These are phyloP conservation scores for Yamadazyma atmosphaerica DNA, from an alignment of 1,139 yeast species.

Conservation along the genomic window DNA sequence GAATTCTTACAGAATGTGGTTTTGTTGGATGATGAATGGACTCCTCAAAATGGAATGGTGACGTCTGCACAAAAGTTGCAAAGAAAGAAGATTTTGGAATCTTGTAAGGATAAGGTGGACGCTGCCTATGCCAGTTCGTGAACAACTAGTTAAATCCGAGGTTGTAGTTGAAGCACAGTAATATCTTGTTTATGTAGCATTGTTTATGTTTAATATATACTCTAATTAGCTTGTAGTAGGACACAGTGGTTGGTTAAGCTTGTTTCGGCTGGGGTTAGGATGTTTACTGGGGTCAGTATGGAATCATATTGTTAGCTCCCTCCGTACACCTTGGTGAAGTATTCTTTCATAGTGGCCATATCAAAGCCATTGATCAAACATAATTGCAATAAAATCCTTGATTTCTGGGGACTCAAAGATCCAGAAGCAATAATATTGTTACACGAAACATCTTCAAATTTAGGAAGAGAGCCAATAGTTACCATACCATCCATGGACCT, in stretches of 20 bases:
- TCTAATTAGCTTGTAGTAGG: too few relatives aligned
- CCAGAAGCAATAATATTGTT: constrained; percentile 56
- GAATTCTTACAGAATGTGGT: constrained; percentile 82
- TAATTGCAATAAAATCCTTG: constrained; percentile 59
- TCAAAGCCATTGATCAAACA: constrained; percentile 49
- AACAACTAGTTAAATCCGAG: too few relatives aligned
- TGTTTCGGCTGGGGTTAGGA: too few relatives aligned
- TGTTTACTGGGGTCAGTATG: too few relatives aligned
- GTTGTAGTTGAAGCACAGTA: too few relatives aligned
- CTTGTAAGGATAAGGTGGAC: constrained; percentile 60
- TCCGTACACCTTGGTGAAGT: constrained; percentile 45
- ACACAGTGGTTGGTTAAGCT: too few relatives aligned
- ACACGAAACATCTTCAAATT: constrained; percentile 17
- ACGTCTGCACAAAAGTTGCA: constrained; percentile 96
- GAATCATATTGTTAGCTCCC: constrained; percentile 11
- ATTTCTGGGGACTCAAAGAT: constrained; percentile 66
- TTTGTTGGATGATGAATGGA: constrained; percentile 90
- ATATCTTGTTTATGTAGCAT: too few relatives aligned
- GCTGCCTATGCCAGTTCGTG: constrained; percentile 39
- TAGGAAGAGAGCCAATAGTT: constrained; percentile 40
- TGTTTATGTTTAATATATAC: constrained; percentile 5
- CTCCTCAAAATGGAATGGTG: constrained; percentile 92
- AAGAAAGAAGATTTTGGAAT: constrained; percentile 83
- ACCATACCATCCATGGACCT: constrained; percentile 63
- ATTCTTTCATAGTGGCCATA: constrained; percentile 41